phyloP scores from a whole-genome alignment of 768 basidiomycete species.

The Mycena leptocephala region DNA sequence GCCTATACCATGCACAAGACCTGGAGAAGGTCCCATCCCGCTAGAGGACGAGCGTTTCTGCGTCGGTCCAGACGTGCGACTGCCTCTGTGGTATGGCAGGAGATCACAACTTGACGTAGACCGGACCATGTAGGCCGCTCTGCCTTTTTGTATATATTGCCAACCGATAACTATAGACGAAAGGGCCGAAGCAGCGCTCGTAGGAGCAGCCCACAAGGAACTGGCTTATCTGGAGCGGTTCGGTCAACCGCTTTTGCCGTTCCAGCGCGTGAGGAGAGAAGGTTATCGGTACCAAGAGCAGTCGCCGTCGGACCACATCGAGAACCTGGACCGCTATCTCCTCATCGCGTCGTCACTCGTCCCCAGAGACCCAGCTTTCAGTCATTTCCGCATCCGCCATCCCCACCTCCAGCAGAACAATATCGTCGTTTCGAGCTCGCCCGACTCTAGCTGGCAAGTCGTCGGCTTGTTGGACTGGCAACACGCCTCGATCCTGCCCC shows the following conservation, averaged over 20 bases:
- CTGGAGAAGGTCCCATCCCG: constrained; percentile 58
- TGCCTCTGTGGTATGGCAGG: constrained; percentile 66
- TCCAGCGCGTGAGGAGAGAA: constrained; percentile 59
- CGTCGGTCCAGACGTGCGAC: constrained; percentile 61
- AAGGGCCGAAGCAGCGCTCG: constrained; percentile 60
- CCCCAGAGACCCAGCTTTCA: constrained; percentile 55
- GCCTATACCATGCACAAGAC: constrained; percentile 65
- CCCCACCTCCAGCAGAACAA: constrained; percentile 68
- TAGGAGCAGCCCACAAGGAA: constrained; percentile 62
- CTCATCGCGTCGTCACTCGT: constrained; percentile 64
- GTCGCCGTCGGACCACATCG: constrained; percentile 59
- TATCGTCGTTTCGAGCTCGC: constrained; percentile 63
- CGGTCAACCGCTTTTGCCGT: constrained; percentile 64
- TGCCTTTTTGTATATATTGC: constrained; percentile 44
- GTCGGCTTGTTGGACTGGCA: constrained; percentile 70
- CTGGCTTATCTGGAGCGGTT: constrained; percentile 64
- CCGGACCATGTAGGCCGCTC: constrained; percentile 66
- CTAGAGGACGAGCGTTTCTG: constrained; percentile 60
- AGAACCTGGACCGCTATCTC: constrained; percentile 67
- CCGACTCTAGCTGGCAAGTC: constrained; percentile 59
- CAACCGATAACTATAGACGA: constrained; percentile 57
- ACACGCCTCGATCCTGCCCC: constrained; percentile 68
- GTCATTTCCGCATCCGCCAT: constrained; percentile 67
- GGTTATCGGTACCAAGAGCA: constrained; percentile 63
- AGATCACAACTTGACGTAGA: constrained; percentile 65